phyloP scores from a whole-genome alignment of 768 basidiomycete genomes.

The Coprinopsis cinerea region DNA sequence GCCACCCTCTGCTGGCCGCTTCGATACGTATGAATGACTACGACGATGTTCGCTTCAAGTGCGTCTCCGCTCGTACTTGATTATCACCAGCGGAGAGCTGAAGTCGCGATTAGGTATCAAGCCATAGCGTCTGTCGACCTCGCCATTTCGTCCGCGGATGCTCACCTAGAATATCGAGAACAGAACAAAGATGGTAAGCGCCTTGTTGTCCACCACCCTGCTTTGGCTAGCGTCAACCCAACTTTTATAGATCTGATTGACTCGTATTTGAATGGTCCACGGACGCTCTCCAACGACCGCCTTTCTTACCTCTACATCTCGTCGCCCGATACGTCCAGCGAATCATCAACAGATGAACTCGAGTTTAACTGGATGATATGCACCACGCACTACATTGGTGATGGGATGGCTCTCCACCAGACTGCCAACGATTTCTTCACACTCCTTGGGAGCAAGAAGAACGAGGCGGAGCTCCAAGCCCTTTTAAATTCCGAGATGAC shows the following conservation, averaged over 20 bases:
- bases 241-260: conserved; percentile 65
- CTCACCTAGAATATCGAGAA: conserved; percentile 42
- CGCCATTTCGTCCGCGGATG: conserved; percentile 42
- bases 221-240: no score
- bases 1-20: conserved; percentile 71
- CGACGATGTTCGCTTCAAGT: conserved; percentile 65
- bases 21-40: conserved; percentile 54
- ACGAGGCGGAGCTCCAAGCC: conserved; percentile 21
- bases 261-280: conserved; percentile 69
- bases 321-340: conserved; percentile 6
- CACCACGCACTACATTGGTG: conserved; percentile 77
- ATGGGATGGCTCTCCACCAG: conserved; percentile 82
- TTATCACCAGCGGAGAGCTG: not conserved
- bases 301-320: conserved; percentile 62
- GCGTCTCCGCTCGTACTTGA: conserved; percentile 20
- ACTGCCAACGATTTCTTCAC: conserved; percentile 78
- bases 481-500: conserved; percentile 14
- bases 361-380: conserved; percentile 64
- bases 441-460: conserved; percentile 35
- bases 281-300: conserved; percentile 60
- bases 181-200: conserved; percentile 50
- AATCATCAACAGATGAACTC: conserved; percentile 14
- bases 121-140: conserved; percentile 36
- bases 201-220: not conserved
- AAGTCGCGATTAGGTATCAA: conserved; percentile 34